A percentile compares a stretch with the other conserved stretches of the same genome.
These are phyloP conservation scores for Cerrena zonata DNA, from an alignment of 1,284 basidiomycete genomes.

Conservation along the genomic window DNA sequence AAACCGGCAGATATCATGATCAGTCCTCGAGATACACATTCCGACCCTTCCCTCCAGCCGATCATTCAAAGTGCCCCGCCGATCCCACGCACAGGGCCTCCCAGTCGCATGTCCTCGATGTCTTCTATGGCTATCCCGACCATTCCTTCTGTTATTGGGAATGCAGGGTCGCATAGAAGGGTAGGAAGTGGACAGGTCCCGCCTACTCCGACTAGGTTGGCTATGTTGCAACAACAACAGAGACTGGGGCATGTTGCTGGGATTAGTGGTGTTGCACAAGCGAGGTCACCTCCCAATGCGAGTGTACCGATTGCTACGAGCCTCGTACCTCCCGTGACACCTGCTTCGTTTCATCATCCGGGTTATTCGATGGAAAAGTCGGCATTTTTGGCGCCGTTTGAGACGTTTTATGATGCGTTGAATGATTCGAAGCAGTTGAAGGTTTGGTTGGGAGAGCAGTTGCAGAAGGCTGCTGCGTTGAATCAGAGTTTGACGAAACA, in stretches of 20 bases:
- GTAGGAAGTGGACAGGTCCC: conserved; percentile 52
- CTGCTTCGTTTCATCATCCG: conserved; percentile 52
- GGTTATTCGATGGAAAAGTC: conserved; percentile 58
- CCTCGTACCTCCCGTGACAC: conserved; percentile 63
- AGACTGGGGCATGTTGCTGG: conserved; percentile 17
- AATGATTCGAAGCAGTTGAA: conserved; percentile 71
- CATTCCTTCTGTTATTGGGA: conserved; percentile 48
- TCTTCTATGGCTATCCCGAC: conserved; percentile 61
- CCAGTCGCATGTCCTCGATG: conserved; percentile 21
- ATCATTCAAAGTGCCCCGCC: conserved; percentile 69
- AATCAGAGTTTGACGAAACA: conserved; percentile 46
- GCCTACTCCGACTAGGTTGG: conserved; percentile 64
- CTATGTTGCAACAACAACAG: conserved; percentile 37
- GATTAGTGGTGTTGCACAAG: conserved; percentile 23
- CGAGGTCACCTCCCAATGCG: conserved; percentile 46
- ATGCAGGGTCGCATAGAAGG: conserved; percentile 39
- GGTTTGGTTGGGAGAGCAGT: conserved; percentile 64
- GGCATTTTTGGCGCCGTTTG: conserved; percentile 72
- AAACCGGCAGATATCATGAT: conserved; percentile 76
- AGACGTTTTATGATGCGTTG: conserved; percentile 71
- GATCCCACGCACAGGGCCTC: conserved; percentile 44
- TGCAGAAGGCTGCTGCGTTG: conserved; percentile 54
- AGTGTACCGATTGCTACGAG: conserved; percentile 57
- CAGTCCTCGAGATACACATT: conserved; percentile 55
- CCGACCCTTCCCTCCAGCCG: conserved; percentile 45